Evolutionary conservation across 495 filamentous ascomycete genomes (phyloP).

Genomic region (Penicillium paradoxum): DNA sequence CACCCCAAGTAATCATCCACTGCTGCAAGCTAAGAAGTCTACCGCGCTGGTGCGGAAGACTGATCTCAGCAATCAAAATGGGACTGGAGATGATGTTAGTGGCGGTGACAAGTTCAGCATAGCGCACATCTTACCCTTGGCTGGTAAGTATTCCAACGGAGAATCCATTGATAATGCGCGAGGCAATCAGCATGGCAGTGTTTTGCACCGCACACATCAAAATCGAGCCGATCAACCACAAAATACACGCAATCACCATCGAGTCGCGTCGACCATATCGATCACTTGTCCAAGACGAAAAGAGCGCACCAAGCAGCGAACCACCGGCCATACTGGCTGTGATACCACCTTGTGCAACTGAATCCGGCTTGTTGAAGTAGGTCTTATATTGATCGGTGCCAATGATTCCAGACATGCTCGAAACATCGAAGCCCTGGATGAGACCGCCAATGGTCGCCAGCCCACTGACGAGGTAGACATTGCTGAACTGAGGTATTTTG

Average conservation of each 20-base stretch:
- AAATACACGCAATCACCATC: constrained; percentile 17
- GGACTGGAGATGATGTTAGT: constrained; percentile 5
- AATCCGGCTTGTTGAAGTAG: constrained; percentile 15
- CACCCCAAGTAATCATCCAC: constrained; percentile 24
- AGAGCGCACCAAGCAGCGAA: constrained; percentile 14
- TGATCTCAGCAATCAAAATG: constrained; percentile 21
- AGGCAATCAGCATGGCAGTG: constrained; percentile 16
- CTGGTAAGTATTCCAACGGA: constrained; percentile 19
- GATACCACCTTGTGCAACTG: constrained; percentile 18
- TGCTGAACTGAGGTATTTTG: constrained; percentile 10
- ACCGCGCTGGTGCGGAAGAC: constrained; percentile 18
- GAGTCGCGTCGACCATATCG: constrained; percentile 19
- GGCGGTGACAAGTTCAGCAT: neutral
- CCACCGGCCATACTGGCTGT: constrained; percentile 21
- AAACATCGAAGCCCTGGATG: constrained; percentile 21
- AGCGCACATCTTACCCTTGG: constrained; percentile 11
- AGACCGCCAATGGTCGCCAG: constrained; percentile 18
- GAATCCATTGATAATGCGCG: constrained; percentile 16
- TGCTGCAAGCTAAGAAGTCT: constrained; percentile 17
- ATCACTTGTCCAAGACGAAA: constrained; percentile 18
- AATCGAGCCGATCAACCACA: constrained; percentile 18
- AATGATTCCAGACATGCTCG: constrained; percentile 21
- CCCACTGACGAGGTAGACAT: constrained; percentile 19
- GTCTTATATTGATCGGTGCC: constrained; percentile 19
- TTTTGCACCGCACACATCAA: constrained; percentile 22